Evolutionary conservation across 352 stramenopile species (phyloP), one percentile per base, ranked within the genome.

Genomic region (Paralagenidium karlingii): DNA sequence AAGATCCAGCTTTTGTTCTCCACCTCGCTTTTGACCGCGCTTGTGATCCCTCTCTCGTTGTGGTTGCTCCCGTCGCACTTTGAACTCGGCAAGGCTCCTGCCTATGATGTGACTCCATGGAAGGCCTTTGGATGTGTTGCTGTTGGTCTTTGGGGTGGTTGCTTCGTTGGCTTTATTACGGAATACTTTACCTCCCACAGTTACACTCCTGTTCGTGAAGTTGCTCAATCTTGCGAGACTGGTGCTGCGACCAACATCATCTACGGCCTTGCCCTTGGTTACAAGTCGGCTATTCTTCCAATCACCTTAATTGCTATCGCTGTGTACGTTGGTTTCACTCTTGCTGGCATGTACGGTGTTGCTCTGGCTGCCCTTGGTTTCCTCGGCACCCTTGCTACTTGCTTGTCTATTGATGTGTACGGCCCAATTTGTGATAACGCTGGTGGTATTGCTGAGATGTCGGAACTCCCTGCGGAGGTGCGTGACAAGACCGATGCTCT

Each of bases 181-280:
- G 96, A 99, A 70, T 99, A 99, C 76, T 99, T 97, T 71, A 99
- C 96, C 21, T 98, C 93, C 38, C 86, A 98, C 66, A 96, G 84
- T 46, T 98, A 98, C 71, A 53, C 64, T 25, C 94, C 94, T n/a
- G 94, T 95, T 43, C 82, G 87, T 61, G 90, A 98, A 56, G 86
- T 99, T 37, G 90, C 94, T 24, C 70, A 98, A 55, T 86, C 87
- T 46, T 99, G 94, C 58, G 96, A 98, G 70, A 99, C 95, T 58
- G 96, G 96, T 55, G 87, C 94, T 38, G 96, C 96, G 34, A 99
- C 96, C 43, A 98, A 99, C 76, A 98, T 99, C 75, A 99, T 99
- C 61, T 98, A 98, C 63, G 96, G 96, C 63, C 94, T 99, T 67
- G 94, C 94, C 33, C 84, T 99, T 45, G 96, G 96, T 49, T 99